Conservation (phyloP, 805 yeast species). For the Lachancea thermotolerans region DNA sequence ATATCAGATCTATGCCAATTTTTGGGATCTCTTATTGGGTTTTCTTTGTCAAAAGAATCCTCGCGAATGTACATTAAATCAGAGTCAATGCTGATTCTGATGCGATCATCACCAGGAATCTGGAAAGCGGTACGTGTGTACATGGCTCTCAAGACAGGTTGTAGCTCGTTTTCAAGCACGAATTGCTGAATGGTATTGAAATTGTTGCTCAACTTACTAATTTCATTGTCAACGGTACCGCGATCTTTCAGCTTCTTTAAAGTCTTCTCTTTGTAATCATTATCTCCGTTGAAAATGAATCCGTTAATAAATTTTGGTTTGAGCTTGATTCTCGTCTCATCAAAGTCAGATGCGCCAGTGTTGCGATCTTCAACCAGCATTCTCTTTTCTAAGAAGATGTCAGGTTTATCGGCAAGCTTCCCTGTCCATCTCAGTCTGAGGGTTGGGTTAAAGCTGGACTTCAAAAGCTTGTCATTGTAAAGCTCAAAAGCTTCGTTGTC, state of each 20-base stretch:
- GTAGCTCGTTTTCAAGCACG: constrained; percentile 57
- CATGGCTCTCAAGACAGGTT: constrained; percentile 81
- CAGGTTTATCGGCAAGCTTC: constrained; percentile 66
- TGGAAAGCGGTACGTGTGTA: constrained; percentile 94
- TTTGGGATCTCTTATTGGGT: constrained; percentile 84
- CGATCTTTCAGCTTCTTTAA: constrained; percentile 56
- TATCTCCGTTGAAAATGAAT: constrained; percentile 50
- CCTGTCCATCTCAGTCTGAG: constrained; percentile 91
- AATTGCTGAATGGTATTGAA: constrained; percentile 57
- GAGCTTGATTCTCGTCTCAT: constrained; percentile 59
- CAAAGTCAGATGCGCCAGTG: constrained; percentile 43
- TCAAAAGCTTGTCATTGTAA: constrained; percentile 76
- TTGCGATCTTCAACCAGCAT: constrained; percentile 47
- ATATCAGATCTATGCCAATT: constrained; percentile 92
- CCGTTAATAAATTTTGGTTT: constrained; percentile 79
- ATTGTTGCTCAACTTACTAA: constrained; percentile 47
- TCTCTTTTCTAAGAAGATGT: constrained; percentile 75
- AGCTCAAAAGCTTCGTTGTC: constrained; percentile 78
- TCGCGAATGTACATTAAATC: constrained; percentile 85
- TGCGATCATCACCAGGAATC: constrained; percentile 94
- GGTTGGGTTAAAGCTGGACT: constrained; percentile 62
- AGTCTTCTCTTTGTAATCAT: constrained; percentile 41
- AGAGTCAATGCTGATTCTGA: constrained; percentile 84
- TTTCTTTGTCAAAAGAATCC: constrained; percentile 73
- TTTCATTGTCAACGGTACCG: constrained; percentile 45